phyloP scores from a whole-genome alignment of 169 alveolate genomes.

The Miamiensis avidus region DNA sequence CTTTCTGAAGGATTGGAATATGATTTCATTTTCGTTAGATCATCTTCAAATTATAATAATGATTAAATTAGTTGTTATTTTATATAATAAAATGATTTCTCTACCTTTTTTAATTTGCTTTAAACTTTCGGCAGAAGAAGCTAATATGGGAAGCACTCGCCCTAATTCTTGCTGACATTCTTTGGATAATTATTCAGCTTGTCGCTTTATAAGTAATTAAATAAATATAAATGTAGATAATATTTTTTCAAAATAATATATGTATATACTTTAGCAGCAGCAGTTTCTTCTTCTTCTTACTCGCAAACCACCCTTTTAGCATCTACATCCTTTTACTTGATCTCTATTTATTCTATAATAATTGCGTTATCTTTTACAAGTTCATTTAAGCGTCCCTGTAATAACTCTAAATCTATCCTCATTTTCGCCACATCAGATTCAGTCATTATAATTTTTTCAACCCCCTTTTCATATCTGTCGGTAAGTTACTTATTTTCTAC shows the following conservation, averaged over 20 bases:
- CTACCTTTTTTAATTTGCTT: constrained; percentile 25
- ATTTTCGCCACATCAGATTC: constrained; percentile 53
- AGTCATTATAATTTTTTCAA: constrained; percentile 53
- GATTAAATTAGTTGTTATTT: no score
- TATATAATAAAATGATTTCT: background rate
- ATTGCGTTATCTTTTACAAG: constrained; percentile 63
- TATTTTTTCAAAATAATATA: no score
- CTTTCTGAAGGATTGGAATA: constrained; percentile 24
- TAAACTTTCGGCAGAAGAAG: constrained; percentile 69
- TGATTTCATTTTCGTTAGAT: constrained; percentile 36
- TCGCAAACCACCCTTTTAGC: constrained; percentile 66
- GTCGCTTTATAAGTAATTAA: constrained; percentile 25
- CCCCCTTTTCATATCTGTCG: constrained; percentile 46
- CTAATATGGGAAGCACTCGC: constrained; percentile 76
- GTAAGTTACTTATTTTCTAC: background rate
- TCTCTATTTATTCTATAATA: constrained; percentile 62
- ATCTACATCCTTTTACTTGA: constrained; percentile 69
- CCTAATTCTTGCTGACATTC: constrained; percentile 79
- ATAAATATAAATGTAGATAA: no score
- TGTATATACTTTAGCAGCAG: constrained; percentile 41
- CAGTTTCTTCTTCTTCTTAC: constrained; percentile 71
- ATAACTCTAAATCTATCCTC: constrained; percentile 61
- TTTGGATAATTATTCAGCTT: constrained; percentile 65
- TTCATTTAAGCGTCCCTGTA: constrained; percentile 61
- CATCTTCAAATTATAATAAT: constrained; percentile 16